phyloP scores from a whole-genome alignment of 1,284 basidiomycete species.

The Ustilago loliicola region DNA sequence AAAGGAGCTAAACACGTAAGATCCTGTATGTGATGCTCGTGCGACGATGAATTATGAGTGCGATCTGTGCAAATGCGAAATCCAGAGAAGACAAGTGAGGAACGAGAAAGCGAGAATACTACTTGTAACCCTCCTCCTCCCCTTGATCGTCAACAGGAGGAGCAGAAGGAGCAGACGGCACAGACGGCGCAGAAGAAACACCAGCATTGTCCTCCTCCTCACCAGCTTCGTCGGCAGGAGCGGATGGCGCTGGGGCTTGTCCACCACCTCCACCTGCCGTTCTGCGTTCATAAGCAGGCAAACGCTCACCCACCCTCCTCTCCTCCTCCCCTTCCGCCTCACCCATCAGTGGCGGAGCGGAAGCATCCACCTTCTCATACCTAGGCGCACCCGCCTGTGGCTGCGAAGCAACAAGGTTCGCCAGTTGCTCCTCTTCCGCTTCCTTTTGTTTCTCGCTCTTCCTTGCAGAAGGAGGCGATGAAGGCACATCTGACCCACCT shows the following conservation, averaged over 20 bases:
- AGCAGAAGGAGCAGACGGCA: constrained; percentile 24
- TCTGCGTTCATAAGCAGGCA: constrained; percentile 26
- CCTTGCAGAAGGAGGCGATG: constrained; percentile 15
- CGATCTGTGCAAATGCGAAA: constrained; percentile 2
- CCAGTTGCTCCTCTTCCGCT: constrained; percentile 44
- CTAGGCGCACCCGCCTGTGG: constrained; percentile 32
- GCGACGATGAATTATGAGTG: no score
- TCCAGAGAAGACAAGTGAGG: not conserved
- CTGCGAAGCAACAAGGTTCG: constrained; percentile 32
- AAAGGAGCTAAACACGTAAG: not conserved
- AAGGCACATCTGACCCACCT: not conserved
- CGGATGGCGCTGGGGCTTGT: not conserved
- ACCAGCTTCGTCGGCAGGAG: not conserved
- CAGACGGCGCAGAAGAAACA: constrained; percentile 12
- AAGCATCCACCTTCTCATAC: constrained; percentile 28
- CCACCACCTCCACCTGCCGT: no score
- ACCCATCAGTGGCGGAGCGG: constrained; percentile 24
- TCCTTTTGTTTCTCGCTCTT: constrained; percentile 48
- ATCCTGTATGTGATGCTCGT: not conserved
- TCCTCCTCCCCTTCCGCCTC: constrained; percentile 8
- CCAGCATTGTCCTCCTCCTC: not conserved
- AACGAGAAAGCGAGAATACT: not conserved
- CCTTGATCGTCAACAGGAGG: constrained; percentile 17
- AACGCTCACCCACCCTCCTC: not conserved
- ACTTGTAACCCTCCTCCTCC: not conserved